Evolutionary conservation across 495 filamentous ascomycete species (phyloP).

Genomic region (Neurospora africana): DNA sequence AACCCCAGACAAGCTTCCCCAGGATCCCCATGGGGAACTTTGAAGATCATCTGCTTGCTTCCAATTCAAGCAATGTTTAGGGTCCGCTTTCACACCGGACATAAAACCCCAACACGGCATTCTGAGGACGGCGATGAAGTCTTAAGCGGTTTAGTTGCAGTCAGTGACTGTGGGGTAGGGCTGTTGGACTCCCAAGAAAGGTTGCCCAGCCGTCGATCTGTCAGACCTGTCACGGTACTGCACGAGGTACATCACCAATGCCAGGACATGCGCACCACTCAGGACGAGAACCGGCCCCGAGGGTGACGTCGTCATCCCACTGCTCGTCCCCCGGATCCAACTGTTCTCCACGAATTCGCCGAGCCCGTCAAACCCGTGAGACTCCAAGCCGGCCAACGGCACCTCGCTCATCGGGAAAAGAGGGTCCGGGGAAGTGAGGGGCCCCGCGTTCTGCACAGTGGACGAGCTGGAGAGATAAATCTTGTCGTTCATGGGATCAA

Average conservation of each 20-base stretch:
- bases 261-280: not conserved
- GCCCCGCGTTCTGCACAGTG: not conserved
- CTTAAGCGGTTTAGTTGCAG: not conserved
- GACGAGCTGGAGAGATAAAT: not conserved
- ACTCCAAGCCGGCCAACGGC: not conserved
- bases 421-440: not conserved
- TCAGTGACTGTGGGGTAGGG: not conserved
- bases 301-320: not conserved
- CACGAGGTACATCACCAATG: not conserved
- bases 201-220: not conserved
- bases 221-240: not conserved
- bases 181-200: not conserved
- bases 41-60: not conserved
- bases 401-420: not conserved
- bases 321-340: not conserved
- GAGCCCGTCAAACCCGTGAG: not conserved
- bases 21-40: not conserved
- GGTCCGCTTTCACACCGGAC: not conserved
- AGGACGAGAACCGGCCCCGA: not conserved
- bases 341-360: not conserved
- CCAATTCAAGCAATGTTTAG: not conserved
- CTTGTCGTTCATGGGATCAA: not conserved
- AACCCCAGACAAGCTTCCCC: not conserved
- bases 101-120: not conserved
- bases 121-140: not conserved